phyloP scores from a whole-genome alignment of 2,329 filamentous ascomycete genomes.

The Oidium heveae region DNA sequence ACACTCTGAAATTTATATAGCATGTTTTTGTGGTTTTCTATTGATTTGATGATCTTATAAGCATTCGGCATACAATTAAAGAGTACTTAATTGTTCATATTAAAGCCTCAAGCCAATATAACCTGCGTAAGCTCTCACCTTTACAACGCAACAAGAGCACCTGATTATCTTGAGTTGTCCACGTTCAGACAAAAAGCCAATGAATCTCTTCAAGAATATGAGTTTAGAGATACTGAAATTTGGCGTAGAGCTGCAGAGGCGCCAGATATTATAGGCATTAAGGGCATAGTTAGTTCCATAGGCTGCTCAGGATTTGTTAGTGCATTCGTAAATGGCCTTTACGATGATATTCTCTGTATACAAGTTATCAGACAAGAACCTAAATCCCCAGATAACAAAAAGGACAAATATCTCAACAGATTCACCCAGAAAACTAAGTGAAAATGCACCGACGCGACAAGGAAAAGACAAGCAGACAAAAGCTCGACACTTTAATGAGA shows the following conservation, averaged over 20 bases:
- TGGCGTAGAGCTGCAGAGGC: neutral
- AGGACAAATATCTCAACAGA: neutral
- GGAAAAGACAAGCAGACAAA: too few relatives aligned
- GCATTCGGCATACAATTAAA: too few relatives aligned
- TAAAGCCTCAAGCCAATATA: too few relatives aligned
- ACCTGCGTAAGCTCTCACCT: too few relatives aligned
- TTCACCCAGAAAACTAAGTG: too few relatives aligned
- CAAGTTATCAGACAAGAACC: neutral
- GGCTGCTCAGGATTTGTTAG: neutral
- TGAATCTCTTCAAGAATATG: neutral
- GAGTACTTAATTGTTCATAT: too few relatives aligned
- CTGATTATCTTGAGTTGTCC: neutral
- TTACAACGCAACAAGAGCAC: neutral
- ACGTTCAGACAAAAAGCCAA: neutral
- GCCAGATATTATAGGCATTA: neutral
- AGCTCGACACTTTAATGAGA: neutral
- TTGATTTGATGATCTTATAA: too few relatives aligned
- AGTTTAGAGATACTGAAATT: neutral
- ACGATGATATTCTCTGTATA: neutral
- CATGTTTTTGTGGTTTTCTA: too few relatives aligned
- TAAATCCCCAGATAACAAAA: neutral
- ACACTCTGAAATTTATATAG: too few relatives aligned
- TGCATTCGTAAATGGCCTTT: neutral
- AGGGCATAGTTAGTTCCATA: neutral
- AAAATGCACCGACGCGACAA: too few relatives aligned